Evolutionary conservation across 2,329 filamentous ascomycete genomes (phyloP), one percentile per base, ranked within the genome.

Genomic region (Alternaria postmessia): DNA sequence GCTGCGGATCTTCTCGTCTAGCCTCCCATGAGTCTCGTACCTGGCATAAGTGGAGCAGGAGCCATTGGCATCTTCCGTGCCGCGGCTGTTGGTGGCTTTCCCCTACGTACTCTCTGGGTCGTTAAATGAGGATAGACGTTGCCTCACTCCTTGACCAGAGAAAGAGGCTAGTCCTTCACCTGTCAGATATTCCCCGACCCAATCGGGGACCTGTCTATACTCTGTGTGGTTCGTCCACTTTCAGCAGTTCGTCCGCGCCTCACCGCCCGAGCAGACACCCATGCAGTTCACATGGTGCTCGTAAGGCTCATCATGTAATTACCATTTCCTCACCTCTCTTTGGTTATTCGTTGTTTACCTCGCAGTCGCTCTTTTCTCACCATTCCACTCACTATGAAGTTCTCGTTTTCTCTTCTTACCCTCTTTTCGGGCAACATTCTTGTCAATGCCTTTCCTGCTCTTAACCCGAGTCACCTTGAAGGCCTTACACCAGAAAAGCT

Each of bases 361-460:
- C 26, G 32, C 54, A 30, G 28, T 18, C 41, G 20, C 12, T 38
- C 32, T 57, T 32, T 46, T 43, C 34, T 36, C n/a, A 43, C 24
- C 36, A 22, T 46, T 36, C 36, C 54, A 26, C 44, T 54, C 59
- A 48, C 46, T 26, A 71, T 71, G 69, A 71, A 62, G 42, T 52
- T 66, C 18, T 59, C 53, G 12, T 44, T 51, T 42, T 43, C 55
- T 8, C 34, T 70, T 44, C 32, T 66, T 20, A 49, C 57, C 11
- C 53, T 71, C 11, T 62, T 54, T 24, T 63, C 56, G 8, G 51
- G 49, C 30, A 44, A 14, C 20, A 26, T 20, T 22, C 24, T 55
- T n/a, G 60, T 59, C 30, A 34, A 66, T 46, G 63, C 62, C 18
- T 69, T 70, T 43, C 69, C 69, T 22, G 28, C 67, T 24, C 38